Evolutionary conservation across 2,329 filamentous ascomycete species (phyloP), one percentile per base, ranked within the genome.

Genomic region (Paecilomyces niveus): DNA sequence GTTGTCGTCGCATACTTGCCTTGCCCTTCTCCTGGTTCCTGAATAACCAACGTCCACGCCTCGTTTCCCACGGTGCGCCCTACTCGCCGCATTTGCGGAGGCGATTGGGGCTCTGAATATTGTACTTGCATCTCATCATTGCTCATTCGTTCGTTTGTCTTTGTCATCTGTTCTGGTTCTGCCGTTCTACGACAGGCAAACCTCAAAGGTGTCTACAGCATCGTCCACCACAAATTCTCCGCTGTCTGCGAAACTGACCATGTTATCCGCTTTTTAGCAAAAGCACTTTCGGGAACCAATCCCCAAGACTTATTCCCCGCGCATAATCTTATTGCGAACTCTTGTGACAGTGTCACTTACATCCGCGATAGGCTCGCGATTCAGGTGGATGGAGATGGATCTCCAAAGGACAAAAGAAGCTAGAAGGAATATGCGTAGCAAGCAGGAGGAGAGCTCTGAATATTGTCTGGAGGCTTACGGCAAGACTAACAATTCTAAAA

Each of bases 401-500:
- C 69, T 75, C 58, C 74, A 74, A 61, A 73, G 72, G 55, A 71
- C 74, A 31, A 75, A 76, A 63, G 72, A 75, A 63, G 69, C 74
- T 56, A 70, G 67, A 55, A 64, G 67, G 55, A 64, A 68, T 58
- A 61, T 68, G 57, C 67, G 65, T 57, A 63, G 65, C 33, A 70
- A 70, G 35, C 69, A 74, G 58, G 72, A 75, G 54, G 74, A 75
- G 56, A 63, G 67, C 39, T 61, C 70, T 8, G 74, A 75, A 49
- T 69, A 70, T 59, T 64, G 70, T 26, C 61, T 74, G 55, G 68
- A 74, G 56, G 66, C 70, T 10, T 74, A 72, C 61, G 69, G 68
- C 33, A 39, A 58, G 45, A 65, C 64, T 54, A 62, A 65, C 53
- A 71, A 72, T 60, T 69, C 72, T 11, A 71, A 72, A 57, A 66